Evolutionary conservation across 257 asterid genomes (phyloP).

Genomic region (Hygrophila difformis): DNA sequence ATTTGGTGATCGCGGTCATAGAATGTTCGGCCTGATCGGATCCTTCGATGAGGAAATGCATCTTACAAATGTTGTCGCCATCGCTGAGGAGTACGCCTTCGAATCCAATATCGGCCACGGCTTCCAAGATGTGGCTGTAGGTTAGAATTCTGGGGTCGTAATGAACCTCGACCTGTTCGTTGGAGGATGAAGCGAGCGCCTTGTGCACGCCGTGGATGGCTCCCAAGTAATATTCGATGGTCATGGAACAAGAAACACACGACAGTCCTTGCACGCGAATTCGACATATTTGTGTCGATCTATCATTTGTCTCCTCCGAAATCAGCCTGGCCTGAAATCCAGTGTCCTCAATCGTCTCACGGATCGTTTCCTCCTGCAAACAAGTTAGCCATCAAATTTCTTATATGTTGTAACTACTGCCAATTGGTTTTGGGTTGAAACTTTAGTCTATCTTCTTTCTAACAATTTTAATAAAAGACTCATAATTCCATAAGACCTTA

Average conservation of each 20-base stretch:
- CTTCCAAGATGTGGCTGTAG: slow-evolving; percentile 24
- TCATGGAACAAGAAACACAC: slow-evolving; percentile 48
- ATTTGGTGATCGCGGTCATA: slow-evolving; percentile 16
- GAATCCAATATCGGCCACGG: slow-evolving; percentile 38
- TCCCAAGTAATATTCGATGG: slow-evolving; percentile 39
- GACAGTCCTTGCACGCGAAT: slow-evolving; percentile 36
- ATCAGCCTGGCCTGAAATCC: slow-evolving; percentile 40
- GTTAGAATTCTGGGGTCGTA: slow-evolving; percentile 33
- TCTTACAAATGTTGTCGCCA: slow-evolving; percentile 22
- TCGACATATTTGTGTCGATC: slow-evolving; percentile 30
- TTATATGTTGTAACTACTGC: too few relatives aligned
- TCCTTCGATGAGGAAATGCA: slow-evolving; percentile 37
- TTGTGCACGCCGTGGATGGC: slow-evolving; percentile 35
- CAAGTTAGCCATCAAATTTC: neutral
- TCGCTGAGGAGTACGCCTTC: slow-evolving; percentile 34
- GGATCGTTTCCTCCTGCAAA: slow-evolving; percentile 37
- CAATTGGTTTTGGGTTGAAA: too few relatives aligned
- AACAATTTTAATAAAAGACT: neutral
- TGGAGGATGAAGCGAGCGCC: slow-evolving; percentile 36
- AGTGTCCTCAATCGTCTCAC: slow-evolving; percentile 45
- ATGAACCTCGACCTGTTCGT: slow-evolving; percentile 31
- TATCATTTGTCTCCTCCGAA: slow-evolving; percentile 25
- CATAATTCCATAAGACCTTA: too few relatives aligned
- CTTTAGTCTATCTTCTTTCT: too few relatives aligned
- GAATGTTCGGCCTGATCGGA: slow-evolving; percentile 22